A percentile compares a stretch with the other conserved stretches of the same genome.
Conservation (phyloP, 2,329 filamentous ascomycete genomes). For the Drechslerella stenobrocha region DNA sequence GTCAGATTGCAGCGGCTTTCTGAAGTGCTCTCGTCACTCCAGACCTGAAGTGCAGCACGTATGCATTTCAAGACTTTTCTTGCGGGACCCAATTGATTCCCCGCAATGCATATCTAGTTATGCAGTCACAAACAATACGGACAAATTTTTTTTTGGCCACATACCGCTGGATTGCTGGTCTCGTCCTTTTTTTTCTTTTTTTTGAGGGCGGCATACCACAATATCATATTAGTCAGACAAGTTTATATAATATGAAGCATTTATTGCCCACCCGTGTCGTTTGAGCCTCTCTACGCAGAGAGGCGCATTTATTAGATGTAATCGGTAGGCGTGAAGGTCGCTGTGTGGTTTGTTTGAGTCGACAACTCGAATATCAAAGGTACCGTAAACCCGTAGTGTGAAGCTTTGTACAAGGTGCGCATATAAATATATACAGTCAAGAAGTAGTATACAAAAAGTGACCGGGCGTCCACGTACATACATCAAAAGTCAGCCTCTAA, state of each 20-base stretch:
- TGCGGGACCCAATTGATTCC: background rate
- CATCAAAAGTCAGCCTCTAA: background rate
- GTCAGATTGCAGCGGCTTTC: too few species aligned
- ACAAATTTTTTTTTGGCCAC: too few species aligned
- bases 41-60: too few species aligned
- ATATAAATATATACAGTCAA: slow-evolving; percentile 24
- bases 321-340: slow-evolving; percentile 8
- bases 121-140: background rate
- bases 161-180: slow-evolving; percentile 44
- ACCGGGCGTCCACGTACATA: too few species aligned
- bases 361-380: too few species aligned
- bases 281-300: too few species aligned
- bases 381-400: too few species aligned
- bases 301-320: background rate
- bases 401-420: too few species aligned
- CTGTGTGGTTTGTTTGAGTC: too few species aligned
- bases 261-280: background rate
- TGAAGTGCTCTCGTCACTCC: too few species aligned
- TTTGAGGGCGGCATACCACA: slow-evolving; percentile 30
- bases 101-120: background rate
- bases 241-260: slow-evolving; percentile 6
- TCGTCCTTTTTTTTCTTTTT: slow-evolving; percentile 19
- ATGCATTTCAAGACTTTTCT: too few species aligned
- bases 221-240: slow-evolving; percentile 4
- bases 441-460: slow-evolving; percentile 19